These are phyloP conservation scores for Sphaerulina populicola DNA, from an alignment of 2,329 filamentous ascomycete genomes.

Conservation along the genomic window DNA sequence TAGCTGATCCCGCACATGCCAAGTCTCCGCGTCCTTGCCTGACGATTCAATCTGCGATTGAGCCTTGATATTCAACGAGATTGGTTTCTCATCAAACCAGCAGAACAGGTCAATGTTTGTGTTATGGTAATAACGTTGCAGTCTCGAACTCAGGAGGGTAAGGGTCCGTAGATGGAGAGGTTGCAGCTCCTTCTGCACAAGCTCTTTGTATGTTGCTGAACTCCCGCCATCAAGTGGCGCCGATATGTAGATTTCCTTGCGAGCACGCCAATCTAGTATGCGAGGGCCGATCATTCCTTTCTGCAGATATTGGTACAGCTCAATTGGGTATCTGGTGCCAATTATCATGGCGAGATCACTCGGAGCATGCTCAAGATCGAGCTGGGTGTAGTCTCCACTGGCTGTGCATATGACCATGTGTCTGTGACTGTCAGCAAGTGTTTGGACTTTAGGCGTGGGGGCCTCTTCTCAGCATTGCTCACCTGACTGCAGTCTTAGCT, in stretches of 20 bases:
- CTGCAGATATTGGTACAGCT: conserved; percentile 56
- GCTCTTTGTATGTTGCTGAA: conserved; percentile 68
- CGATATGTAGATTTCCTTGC: conserved; percentile 65
- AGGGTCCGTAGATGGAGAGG: conserved; percentile 69
- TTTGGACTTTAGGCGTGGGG: no score
- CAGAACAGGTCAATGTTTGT: conserved; percentile 68
- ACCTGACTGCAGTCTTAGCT: conserved; percentile 69
- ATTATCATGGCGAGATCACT: conserved; percentile 82
- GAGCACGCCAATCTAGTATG: conserved; percentile 72
- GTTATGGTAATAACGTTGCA: conserved; percentile 75
- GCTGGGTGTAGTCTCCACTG: conserved; percentile 67
- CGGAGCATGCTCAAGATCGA: conserved; percentile 65
- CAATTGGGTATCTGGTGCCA: background rate
- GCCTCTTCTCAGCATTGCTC: background rate
- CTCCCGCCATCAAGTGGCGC: conserved; percentile 80
- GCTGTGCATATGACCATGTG: conserved; percentile 77
- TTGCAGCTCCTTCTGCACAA: conserved; percentile 66
- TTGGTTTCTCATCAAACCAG: conserved; percentile 67
- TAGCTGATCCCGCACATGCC: conserved; percentile 56
- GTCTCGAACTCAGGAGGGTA: conserved; percentile 65
- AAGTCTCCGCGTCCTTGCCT: conserved; percentile 44
- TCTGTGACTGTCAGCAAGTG: background rate
- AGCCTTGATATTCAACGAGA: conserved; percentile 24
- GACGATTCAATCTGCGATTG: conserved; percentile 10
- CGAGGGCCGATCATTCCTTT: conserved; percentile 71